Evolutionary conservation across 768 basidiomycete genomes (phyloP), one percentile per base, ranked within the genome.

Genomic region (Tephrocybe rancida): DNA sequence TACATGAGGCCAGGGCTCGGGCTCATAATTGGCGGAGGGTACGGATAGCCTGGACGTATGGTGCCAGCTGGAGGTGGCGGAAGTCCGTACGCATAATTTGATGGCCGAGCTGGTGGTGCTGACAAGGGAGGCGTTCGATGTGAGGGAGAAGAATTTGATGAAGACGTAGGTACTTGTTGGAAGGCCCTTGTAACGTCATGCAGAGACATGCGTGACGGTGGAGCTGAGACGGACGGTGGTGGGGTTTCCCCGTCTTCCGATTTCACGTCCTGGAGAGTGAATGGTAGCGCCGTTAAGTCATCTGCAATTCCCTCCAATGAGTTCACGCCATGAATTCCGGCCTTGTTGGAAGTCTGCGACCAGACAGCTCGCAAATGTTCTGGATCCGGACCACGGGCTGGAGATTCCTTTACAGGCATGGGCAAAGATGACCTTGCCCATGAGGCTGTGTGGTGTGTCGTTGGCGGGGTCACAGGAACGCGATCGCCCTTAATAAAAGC

Each of bases 181-280:
- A 94, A 94, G 19, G 91, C 90, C 53, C 88, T 84, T 11, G 88
- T 91, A 29, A 92, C 90, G 50, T 94, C 92, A 52, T 87, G 85
- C 34, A 87, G 70, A 3, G 90, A 90, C 83, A 92, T 89, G 35
- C 88, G 84, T 16, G 86, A 86, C 22, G 88, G 80, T 21, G 81
- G 75, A 24, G 80, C 71, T 19, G 82, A 74, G 4, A 79, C 73
- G 7, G 73, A 69, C 21, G 87, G 84, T 13, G 89, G 89, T 2
- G 90, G 88, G 2, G 88, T 90, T 66, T 85, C 86, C 18, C 89
- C 91, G 60, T 89, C 90, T 64, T 92, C 91, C 10, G 90, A 89
- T 66, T 92, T 93, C 47, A 92, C 87, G 51, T 94, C 92, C 63
- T 89, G 90, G 29, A 93, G 67, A 5, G 87, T 87, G 68, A 90